Evolutionary conservation across 2,329 filamentous ascomycete species (phyloP).

Genomic region (Aspergillus brunneoviolaceus): DNA sequence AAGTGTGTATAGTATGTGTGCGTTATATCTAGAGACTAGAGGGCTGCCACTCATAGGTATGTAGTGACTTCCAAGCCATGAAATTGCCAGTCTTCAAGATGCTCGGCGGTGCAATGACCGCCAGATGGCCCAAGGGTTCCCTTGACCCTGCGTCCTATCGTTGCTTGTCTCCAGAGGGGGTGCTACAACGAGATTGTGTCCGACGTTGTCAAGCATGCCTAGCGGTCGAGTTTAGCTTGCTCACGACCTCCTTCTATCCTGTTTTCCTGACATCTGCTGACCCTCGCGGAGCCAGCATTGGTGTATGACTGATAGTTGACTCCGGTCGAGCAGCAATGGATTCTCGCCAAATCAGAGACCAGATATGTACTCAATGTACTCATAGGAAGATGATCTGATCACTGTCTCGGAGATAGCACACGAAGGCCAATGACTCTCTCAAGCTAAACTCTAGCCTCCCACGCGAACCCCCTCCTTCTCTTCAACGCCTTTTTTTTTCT

Average conservation of each 20-base stretch:
- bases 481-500: too few species aligned
- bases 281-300: constrained; percentile 15
- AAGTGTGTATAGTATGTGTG: background rate
- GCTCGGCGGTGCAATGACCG: constrained; percentile 10
- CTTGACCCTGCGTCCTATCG: constrained; percentile 10
- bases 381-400: constrained; percentile 17
- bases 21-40: too few species aligned
- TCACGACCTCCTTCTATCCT: constrained; percentile 10
- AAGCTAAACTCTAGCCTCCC: background rate
- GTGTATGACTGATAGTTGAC: constrained; percentile 17
- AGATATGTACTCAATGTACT: background rate
- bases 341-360: background rate
- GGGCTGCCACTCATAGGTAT: background rate
- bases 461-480: too few species aligned
- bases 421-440: background rate
- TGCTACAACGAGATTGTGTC: constrained; percentile 3
- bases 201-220: background rate
- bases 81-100: background rate
- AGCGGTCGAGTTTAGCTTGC: background rate
- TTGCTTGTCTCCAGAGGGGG: constrained; percentile 12
- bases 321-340: background rate
- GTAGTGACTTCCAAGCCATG: background rate
- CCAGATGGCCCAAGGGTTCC: constrained; percentile 5
- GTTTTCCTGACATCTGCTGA: constrained; percentile 17
- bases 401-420: constrained; percentile 10